phyloP scores from a whole-genome alignment of 2,329 filamentous ascomycete species.

The Colletotrichum higginsianum region DNA sequence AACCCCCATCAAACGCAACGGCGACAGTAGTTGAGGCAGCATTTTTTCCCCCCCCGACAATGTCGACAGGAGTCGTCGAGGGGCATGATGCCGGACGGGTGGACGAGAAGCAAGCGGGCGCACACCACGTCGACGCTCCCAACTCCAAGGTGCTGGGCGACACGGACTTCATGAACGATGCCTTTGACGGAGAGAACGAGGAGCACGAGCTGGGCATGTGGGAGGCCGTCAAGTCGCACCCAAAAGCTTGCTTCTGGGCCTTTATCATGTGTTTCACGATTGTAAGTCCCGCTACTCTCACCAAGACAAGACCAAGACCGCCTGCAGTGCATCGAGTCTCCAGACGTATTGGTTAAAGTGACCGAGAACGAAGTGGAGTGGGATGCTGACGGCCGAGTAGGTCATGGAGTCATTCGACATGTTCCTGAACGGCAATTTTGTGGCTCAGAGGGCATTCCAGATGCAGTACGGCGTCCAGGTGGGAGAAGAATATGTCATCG shows the following conservation, averaged over 20 bases:
- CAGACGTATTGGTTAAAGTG: no score
- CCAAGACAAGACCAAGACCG: no score
- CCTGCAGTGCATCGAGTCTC: no score
- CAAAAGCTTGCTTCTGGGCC: constrained; percentile 63
- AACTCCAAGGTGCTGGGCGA: constrained; percentile 54
- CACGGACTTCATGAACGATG: constrained; percentile 56
- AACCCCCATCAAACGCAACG: no score
- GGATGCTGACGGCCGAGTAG: constrained; percentile 45
- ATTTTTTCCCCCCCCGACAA: background rate
- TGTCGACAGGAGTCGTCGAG: constrained; percentile 40
- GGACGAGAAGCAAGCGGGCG: constrained; percentile 39
- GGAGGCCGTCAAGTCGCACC: constrained; percentile 56
- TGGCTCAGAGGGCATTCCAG: constrained; percentile 58
- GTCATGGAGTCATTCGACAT: constrained; percentile 67
- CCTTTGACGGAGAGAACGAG: constrained; percentile 58
- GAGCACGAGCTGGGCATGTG: constrained; percentile 59
- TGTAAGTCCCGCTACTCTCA: constrained; percentile 50
- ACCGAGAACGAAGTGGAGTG: no score
- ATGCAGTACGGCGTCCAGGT: constrained; percentile 53
- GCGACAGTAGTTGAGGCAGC: no score
- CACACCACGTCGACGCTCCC: constrained; percentile 47
- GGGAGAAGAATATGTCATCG: constrained; percentile 48
- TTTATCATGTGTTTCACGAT: constrained; percentile 66
- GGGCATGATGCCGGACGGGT: constrained; percentile 12
- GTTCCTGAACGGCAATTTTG: constrained; percentile 63